Conservation (phyloP, 2,329 filamentous ascomycete genomes). For the Mollisia scopiformis region DNA sequence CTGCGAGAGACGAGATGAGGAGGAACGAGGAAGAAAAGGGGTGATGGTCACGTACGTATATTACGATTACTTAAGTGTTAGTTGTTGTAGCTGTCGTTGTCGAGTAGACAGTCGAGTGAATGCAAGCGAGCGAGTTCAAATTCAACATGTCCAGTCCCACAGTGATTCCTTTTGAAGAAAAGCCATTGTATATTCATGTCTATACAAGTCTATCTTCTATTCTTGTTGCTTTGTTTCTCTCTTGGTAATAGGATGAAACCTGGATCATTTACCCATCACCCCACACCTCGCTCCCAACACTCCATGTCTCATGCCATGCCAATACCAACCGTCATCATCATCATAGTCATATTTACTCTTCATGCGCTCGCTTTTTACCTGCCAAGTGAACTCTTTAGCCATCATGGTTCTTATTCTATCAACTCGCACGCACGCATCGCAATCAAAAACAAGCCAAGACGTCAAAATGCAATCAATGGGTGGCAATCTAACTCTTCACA, state of each 20-base stretch:
- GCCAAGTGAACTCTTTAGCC: constrained; percentile 23
- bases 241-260: not conserved
- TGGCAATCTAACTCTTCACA: constrained; percentile 59
- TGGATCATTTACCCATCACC: not conserved
- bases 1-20: not conserved
- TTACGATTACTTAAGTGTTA: constrained; percentile 2
- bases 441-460: not conserved
- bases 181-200: constrained; percentile 15
- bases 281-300: constrained; percentile 1
- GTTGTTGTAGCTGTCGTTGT: not conserved
- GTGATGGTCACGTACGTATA: not conserved
- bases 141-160: not conserved
- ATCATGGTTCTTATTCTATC: not conserved
- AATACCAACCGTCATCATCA: constrained; percentile 1
- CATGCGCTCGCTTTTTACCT: constrained; percentile 37
- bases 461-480: constrained; percentile 1
- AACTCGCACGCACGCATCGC: not conserved
- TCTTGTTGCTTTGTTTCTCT: not conserved
- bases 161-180: not conserved
- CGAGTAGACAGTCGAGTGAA: not conserved
- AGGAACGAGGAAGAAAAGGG: not conserved
- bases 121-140: not conserved
- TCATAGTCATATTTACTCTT: constrained; percentile 24
- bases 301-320: not conserved
- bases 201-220: constrained; percentile 7